A percentile compares a stretch with the other conserved stretches of the same genome.
These are phyloP conservation scores for Lyophyllum decastes DNA, from an alignment of 768 basidiomycete genomes.

Conservation along the genomic window DNA sequence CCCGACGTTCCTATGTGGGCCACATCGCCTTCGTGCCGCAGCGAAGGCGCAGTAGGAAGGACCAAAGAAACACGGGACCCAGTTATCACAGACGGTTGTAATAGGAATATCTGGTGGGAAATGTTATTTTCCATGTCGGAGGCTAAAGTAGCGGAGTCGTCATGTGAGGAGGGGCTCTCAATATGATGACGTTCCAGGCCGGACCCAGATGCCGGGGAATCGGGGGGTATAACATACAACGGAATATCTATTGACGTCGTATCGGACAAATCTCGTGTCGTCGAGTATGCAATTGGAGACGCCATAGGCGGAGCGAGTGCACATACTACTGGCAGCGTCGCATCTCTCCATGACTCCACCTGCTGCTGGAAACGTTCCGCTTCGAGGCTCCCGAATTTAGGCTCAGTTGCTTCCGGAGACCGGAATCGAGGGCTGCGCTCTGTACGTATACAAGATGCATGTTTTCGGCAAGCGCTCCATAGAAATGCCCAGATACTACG, in stretches of 20 bases:
- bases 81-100: not conserved
- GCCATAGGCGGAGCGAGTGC: not conserved
- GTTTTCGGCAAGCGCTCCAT: not conserved
- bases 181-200: not conserved
- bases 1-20: not conserved
- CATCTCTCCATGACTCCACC: not conserved
- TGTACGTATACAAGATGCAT: not conserved
- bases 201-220: not conserved
- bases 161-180: not conserved
- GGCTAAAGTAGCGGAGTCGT: not conserved
- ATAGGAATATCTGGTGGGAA: not conserved
- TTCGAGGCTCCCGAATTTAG: not conserved
- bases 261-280: not conserved
- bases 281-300: not conserved
- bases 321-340: not conserved
- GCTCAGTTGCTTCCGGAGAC: not conserved
- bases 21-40: not conserved
- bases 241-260: not conserved
- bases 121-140: not conserved
- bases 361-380: not conserved
- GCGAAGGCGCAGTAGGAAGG: not conserved
- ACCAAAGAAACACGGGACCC: conserved; percentile 6
- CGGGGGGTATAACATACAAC: conserved; percentile 3
- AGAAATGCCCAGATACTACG: not conserved
- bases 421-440: not conserved